Evolutionary conservation across 2,329 filamentous ascomycete genomes (phyloP), one percentile per base, ranked within the genome.

Genomic region (Apiospora aurea): DNA sequence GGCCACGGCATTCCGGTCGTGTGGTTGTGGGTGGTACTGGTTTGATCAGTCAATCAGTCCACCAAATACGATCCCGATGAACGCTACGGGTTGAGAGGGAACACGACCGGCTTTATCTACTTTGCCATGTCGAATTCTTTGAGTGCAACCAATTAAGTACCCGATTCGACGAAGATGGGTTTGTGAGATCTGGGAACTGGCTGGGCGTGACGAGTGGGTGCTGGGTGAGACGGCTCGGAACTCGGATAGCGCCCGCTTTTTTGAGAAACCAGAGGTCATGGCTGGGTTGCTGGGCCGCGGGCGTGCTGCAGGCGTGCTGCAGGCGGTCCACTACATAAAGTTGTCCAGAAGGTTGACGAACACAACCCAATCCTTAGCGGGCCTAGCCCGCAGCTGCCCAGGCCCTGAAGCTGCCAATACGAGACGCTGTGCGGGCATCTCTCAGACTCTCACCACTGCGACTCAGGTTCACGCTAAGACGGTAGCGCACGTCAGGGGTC

Each of bases 311-410:
- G 26, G n/a, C n/a, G n/a, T 4, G 47, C 47, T 53, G 53, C 53
- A 61, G 53, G 16, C 18, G 53, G 6, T 61, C 53, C 53, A 61
- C 53, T 61, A 38, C 53, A 61, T 61, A 61, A 38, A 38, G 53
- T 61, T 61, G 16, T n/a, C 29, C 29, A 38, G 29, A 21, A 57
- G 26, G 14, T 11, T 13, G 24, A 29, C 21, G 26, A 18, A 57
- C 51, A n/a, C 26, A 21, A 6, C 26, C 29, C 29, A 64, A 16
- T 26, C 53, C 53, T 16, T 61, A 38, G 14, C 53, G 26, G 4
- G 49, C 21, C 49, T 38, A 38, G 34, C 34, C 34, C 7, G 34
- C 26, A 29, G 34, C 34, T 38, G 34, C 34, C 34, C 34, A 38
- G 34, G 34, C 34, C 34, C 34, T 38, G 34, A 38, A 38, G 18